Evolutionary conservation across 2,329 filamentous ascomycete genomes (phyloP), one percentile per base, ranked within the genome.

Genomic region (Aspergillus sp.): DNA sequence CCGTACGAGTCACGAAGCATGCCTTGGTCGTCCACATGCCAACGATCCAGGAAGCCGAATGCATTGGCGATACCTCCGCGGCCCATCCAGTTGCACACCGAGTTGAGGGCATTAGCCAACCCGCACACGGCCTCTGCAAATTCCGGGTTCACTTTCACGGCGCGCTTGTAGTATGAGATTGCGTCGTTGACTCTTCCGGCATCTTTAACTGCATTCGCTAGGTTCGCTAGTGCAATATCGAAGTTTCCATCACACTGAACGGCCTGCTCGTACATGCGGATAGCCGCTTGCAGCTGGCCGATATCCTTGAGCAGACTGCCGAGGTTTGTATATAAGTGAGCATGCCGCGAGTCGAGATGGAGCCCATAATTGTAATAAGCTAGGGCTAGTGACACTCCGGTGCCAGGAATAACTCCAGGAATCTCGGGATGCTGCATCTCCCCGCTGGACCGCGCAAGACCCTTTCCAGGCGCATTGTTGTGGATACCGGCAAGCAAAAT

Each of bases 71-170:
- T 88, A 1, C 95, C 95, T 60, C 95, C 95, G 62, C 95, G 86
- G 30, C 91, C 91, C 67, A 85, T 84, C 95, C 95, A 99, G 68
- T 93, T 90, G 71, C 95, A 99, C 5, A 99, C 93, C 6, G 95
- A 98, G 71, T 97, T 98, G 51, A 99, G 80, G 1, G 95, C 93
- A 58, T 96, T 98, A 2, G 92, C 93, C 52, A 99, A 82, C 7
- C 95, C 95, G 73, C 95, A 99, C 0, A 99, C 93, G 6, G 95
- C 95, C 76, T 99, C 95, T 1, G 95, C 91, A 76, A 99, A 99
- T 34, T 96, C 89, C 0, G 95, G 93, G 66, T 95, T 99, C n/a
- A 93, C 87, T 34, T 84, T 83, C 9, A 99, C 93, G 40, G 95
- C 95, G 62, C 93, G 86, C 68, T 86, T 90, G 78, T 99, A 99